Evolutionary conservation across 768 basidiomycete genomes (phyloP).

Genomic region (Podaxis carcinomalis): DNA sequence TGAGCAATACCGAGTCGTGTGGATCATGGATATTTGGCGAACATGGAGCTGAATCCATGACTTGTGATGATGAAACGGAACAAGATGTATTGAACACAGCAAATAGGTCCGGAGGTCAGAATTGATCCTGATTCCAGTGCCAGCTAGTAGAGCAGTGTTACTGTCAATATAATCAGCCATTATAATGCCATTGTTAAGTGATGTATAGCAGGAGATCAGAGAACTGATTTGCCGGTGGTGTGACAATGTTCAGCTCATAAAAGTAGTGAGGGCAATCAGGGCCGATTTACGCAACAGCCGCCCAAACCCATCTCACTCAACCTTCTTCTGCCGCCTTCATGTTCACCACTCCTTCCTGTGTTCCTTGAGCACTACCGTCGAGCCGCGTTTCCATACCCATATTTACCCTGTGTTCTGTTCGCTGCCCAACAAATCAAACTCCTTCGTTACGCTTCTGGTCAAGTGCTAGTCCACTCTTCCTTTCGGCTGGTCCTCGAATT

Average conservation of each 20-base stretch:
- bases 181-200: background rate
- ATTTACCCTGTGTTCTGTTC: background rate
- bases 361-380: background rate
- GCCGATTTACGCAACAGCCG: background rate
- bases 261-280: background rate
- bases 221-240: background rate
- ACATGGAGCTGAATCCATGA: too few species aligned
- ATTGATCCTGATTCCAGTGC: too few species aligned
- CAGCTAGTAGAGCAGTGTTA: too few species aligned
- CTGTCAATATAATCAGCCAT: too few species aligned
- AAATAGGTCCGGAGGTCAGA: too few species aligned
- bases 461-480: slow-evolving; percentile 4
- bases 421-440: background rate
- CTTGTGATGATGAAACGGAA: too few species aligned
- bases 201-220: background rate
- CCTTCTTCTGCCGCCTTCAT: background rate
- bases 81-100: too few species aligned
- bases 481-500: slow-evolving; percentile 17
- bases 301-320: background rate
- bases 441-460: slow-evolving; percentile 9
- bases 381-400: background rate
- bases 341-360: background rate
- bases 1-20: too few species aligned
- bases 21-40: too few species aligned
- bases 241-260: background rate